These are phyloP conservation scores for Eurotiales sp. DNA, from an alignment of 2,329 filamentous ascomycete species.

Conservation along the genomic window DNA sequence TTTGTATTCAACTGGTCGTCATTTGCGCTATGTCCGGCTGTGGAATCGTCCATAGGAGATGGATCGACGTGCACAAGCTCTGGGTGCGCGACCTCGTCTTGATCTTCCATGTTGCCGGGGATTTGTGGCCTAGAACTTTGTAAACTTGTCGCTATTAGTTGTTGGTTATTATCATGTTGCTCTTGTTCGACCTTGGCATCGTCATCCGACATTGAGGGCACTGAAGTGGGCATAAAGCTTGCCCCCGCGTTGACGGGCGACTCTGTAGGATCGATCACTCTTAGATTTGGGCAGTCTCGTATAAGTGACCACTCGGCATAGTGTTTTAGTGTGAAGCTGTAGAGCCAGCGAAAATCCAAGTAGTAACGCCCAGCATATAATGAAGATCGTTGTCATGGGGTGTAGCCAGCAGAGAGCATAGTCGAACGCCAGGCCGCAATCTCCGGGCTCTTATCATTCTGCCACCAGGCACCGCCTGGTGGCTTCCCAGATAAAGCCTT, in stretches of 20 bases:
- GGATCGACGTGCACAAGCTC: slow-evolving; percentile 20
- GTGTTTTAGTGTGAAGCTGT: not conserved
- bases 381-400: too few species aligned
- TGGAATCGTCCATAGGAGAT: slow-evolving; percentile 15
- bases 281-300: slow-evolving; percentile 10
- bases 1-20: slow-evolving; percentile 24
- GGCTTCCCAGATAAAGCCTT: not conserved
- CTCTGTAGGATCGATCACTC: slow-evolving; percentile 18
- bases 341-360: not conserved
- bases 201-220: slow-evolving; percentile 21
- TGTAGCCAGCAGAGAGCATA: too few species aligned
- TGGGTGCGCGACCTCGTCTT: slow-evolving; percentile 12
- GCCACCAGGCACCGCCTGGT: slow-evolving; percentile 22
- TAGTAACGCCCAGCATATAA: not conserved
- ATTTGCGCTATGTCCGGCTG: slow-evolving; percentile 16
- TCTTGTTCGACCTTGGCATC: not conserved
- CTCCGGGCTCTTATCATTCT: slow-evolving; percentile 29
- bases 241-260: slow-evolving; percentile 6
- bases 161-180: slow-evolving; percentile 2
- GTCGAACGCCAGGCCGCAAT: slow-evolving; percentile 22
- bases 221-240: slow-evolving; percentile 33
- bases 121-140: not conserved
- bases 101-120: slow-evolving; percentile 12
- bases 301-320: slow-evolving; percentile 14
- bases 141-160: not conserved